Evolutionary conservation across 169 alveolate genomes (phyloP).

Genomic region (Babesia gibsoni): DNA sequence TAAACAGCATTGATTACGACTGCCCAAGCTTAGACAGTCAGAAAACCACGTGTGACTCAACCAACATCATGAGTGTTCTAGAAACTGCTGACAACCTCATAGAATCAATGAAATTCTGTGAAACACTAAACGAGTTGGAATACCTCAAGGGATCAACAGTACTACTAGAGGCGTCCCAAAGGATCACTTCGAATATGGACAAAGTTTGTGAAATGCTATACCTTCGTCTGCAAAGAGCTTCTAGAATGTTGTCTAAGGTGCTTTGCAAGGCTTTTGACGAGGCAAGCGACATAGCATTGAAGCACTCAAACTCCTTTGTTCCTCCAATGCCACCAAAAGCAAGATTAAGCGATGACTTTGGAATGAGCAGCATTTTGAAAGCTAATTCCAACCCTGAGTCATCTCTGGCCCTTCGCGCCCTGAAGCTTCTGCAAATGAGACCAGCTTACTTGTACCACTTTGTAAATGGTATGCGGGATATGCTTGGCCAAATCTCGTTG

Average conservation of each 20-base stretch:
- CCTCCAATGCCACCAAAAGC: not conserved
- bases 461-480: conserved; percentile 25
- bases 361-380: not conserved
- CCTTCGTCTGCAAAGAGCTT: conserved; percentile 21
- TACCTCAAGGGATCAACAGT: conserved; percentile 25
- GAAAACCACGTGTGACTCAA: not conserved
- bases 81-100: conserved; percentile 27
- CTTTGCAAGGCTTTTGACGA: conserved; percentile 11
- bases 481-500: conserved; percentile 23
- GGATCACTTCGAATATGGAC: conserved; percentile 5
- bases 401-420: conserved; percentile 15
- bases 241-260: not conserved
- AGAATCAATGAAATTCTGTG: conserved; percentile 29
- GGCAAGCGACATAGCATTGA: conserved; percentile 16
- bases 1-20: not conserved
- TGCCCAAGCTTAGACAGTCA: not conserved
- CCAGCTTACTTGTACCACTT: conserved; percentile 42
- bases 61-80: not conserved
- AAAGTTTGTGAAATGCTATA: conserved; percentile 2
- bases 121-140: conserved; percentile 19
- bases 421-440: conserved; percentile 2
- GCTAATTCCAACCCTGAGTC: not conserved
- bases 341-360: not conserved
- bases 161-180: conserved; percentile 16
- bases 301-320: conserved; percentile 26